Percentiles rank a stretch among this genome's conserved stretches.
phyloP scores from a whole-genome alignment of 2,329 filamentous ascomycete genomes.

The Apiospora pterosperma region DNA sequence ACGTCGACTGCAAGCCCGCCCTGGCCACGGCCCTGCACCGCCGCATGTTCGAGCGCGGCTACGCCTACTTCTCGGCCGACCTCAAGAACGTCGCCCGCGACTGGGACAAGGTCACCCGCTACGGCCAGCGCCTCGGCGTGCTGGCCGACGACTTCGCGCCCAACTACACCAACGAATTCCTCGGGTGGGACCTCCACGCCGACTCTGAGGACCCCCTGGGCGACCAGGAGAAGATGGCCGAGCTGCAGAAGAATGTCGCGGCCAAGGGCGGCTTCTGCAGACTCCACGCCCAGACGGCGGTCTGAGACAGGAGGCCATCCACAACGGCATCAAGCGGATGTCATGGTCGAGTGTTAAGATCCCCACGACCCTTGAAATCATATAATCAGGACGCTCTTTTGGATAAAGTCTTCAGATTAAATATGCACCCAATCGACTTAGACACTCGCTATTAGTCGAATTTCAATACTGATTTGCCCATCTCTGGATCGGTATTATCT shows the following conservation, averaged over 20 bases:
- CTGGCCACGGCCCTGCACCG: constrained; percentile 67
- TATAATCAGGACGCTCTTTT: neutral
- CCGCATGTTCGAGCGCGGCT: constrained; percentile 78
- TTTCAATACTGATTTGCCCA: neutral
- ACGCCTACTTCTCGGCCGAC: constrained; percentile 71
- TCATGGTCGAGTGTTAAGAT: neutral
- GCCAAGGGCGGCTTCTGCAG: constrained; percentile 61
- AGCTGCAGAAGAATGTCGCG: constrained; percentile 65
- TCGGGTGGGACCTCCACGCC: constrained; percentile 61
- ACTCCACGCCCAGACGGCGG: constrained; percentile 21
- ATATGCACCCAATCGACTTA: neutral
- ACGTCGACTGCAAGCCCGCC: constrained; percentile 67
- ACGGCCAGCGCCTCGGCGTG: constrained; percentile 71
- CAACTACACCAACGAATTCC: constrained; percentile 73
- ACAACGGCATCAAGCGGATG: too few species aligned
- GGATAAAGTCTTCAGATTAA: neutral
- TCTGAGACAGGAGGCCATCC: too few species aligned
- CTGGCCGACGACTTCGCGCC: constrained; percentile 60
- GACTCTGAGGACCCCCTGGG: constrained; percentile 66
- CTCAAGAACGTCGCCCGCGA: constrained; percentile 72
- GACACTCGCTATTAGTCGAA: neutral
- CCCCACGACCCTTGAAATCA: neutral
- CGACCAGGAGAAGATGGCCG: constrained; percentile 72
- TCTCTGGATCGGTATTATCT: neutral
- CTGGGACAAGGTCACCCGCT: constrained; percentile 74